Evolutionary conservation across 305 asterid species (phyloP).

Genomic region (Lippia alba): DNA sequence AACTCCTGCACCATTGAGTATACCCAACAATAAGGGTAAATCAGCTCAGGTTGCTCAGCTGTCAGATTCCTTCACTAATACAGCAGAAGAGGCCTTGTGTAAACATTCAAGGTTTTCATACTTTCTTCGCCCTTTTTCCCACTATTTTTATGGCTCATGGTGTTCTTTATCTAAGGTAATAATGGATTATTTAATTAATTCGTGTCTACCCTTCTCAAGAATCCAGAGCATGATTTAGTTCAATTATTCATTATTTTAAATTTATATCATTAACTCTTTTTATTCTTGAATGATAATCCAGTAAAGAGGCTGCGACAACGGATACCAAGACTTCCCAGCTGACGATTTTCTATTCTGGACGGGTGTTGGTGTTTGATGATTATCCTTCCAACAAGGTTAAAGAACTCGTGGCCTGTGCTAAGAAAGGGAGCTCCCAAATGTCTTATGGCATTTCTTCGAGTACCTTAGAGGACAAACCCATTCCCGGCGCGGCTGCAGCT

Average conservation of each 20-base stretch:
- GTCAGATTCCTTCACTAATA: conserved; percentile 9
- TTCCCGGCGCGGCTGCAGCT: conserved; percentile 30
- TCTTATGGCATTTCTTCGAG: conserved; percentile 34
- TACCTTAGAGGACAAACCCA: conserved; percentile 24
- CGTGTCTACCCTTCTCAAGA: neutral
- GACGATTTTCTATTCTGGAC: conserved; percentile 76
- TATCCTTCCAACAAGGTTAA: conserved; percentile 60
- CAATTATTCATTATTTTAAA: too few relatives aligned
- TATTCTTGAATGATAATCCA: conserved; percentile 34
- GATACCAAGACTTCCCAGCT: conserved; percentile 52
- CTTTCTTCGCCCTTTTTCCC: neutral
- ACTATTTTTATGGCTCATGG: neutral
- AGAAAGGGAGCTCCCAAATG: conserved; percentile 42
- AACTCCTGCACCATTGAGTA: conserved; percentile 22
- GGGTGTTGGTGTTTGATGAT: conserved; percentile 66
- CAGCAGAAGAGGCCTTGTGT: conserved; percentile 18
- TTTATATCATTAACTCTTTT: neutral
- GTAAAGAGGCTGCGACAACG: conserved; percentile 37
- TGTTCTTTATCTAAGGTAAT: neutral
- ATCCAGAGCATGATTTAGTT: neutral
- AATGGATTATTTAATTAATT: neutral
- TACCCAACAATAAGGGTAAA: conserved; percentile 37
- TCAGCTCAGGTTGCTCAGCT: conserved; percentile 20
- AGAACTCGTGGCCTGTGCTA: conserved; percentile 58
- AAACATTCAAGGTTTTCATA: conserved; percentile 38